phyloP scores from a whole-genome alignment of 192 early-diverging fungal species.

The Linnemannia exigua region DNA sequence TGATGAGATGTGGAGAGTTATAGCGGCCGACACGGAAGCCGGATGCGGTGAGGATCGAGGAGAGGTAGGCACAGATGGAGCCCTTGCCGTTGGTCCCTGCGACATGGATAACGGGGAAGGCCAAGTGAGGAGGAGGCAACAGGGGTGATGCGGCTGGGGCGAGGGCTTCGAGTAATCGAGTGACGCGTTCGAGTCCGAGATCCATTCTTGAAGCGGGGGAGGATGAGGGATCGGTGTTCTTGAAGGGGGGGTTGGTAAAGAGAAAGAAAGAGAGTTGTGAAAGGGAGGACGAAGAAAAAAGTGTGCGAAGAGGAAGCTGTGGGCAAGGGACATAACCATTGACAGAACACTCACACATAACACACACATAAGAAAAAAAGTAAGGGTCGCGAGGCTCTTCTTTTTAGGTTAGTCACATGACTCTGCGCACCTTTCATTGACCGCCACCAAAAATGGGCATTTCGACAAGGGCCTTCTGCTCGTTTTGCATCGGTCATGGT shows the following conservation, averaged over 20 bases:
- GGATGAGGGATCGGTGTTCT: background rate
- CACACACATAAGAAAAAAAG: background rate
- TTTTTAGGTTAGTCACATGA: background rate
- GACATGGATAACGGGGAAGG: constrained; percentile 74
- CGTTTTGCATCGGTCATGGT: background rate
- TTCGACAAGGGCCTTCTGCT: background rate
- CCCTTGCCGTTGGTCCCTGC: constrained; percentile 93
- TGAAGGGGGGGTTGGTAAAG: background rate
- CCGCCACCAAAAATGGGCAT: constrained; percentile 5
- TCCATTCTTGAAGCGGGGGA: constrained; percentile 57
- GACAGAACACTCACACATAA: background rate
- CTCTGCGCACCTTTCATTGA: background rate
- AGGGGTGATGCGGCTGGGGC: background rate
- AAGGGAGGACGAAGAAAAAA: background rate
- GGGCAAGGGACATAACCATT: background rate
- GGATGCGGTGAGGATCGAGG: constrained; percentile 74
- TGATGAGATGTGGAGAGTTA: constrained; percentile 93
- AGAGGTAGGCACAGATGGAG: constrained; percentile 83
- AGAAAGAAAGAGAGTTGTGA: too few relatives aligned
- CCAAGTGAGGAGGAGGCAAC: constrained; percentile 59
- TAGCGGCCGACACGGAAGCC: constrained; percentile 81
- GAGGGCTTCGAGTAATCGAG: constrained; percentile 54
- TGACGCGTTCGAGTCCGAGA: constrained; percentile 68
- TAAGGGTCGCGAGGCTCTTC: background rate
- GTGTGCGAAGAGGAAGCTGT: background rate